A percentile compares a stretch with the other conserved stretches of the same genome.
Conservation (phyloP, 257 asterid genomes). For the Perilla frutescens region DNA sequence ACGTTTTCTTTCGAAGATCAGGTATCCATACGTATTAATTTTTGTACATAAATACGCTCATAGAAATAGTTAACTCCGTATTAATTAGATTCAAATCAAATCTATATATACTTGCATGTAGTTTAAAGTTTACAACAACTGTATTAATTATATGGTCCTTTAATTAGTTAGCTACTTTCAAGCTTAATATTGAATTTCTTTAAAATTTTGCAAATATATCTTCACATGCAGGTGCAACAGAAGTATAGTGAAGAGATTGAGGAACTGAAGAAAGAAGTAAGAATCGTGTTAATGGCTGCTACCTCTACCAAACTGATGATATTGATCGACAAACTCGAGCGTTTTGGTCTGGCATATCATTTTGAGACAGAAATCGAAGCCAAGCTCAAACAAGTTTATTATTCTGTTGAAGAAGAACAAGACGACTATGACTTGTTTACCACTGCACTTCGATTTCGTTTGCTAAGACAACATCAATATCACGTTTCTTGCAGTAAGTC, state of each 20-base stretch:
- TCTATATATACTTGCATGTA: too few species aligned
- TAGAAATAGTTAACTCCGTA: too few species aligned
- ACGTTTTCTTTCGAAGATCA: background rate
- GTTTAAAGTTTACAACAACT: too few species aligned
- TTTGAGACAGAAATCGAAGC: background rate
- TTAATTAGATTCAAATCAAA: too few species aligned
- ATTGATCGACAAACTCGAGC: slow-evolving; percentile 8
- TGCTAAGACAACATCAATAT: slow-evolving; percentile 35
- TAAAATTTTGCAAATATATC: too few species aligned
- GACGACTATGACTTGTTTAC: slow-evolving; percentile 24
- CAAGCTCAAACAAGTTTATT: slow-evolving; percentile 19
- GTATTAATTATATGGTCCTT: too few species aligned
- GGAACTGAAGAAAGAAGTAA: background rate
- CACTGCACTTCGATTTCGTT: slow-evolving; percentile 33
- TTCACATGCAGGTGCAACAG: slow-evolving; percentile 1
- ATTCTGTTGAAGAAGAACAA: background rate
- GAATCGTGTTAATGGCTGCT: background rate
- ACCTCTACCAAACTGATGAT: background rate
- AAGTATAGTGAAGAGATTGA: background rate
- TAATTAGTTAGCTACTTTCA: too few species aligned
- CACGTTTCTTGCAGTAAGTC: slow-evolving; percentile 28
- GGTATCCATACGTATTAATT: background rate
- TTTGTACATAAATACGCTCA: too few species aligned
- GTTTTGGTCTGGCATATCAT: slow-evolving; percentile 28
- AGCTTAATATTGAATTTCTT: too few species aligned